phyloP scores from a whole-genome alignment of 1,284 basidiomycete species.

The Sanguinoderma infundibulare region DNA sequence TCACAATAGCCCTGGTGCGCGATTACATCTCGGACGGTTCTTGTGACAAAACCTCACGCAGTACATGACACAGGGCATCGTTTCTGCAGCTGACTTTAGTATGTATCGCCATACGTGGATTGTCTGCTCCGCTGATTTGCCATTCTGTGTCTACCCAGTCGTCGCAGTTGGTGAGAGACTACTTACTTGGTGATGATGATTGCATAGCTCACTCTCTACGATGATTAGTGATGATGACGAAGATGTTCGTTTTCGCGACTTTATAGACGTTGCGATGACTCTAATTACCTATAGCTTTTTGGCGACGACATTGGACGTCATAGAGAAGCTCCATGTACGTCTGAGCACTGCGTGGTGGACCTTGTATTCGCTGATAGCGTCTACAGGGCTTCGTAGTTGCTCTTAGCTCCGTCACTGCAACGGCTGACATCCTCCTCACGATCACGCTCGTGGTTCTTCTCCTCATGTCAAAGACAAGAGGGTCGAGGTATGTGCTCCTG shows the following conservation, averaged over 20 bases:
- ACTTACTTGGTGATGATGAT: no score
- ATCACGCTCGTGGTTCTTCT: background rate
- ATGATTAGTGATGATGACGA: no score
- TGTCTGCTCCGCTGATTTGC: background rate
- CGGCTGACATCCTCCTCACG: constrained; percentile 1
- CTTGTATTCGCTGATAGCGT: background rate
- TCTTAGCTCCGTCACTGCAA: background rate
- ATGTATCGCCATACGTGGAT: no score
- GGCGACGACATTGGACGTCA: no score
- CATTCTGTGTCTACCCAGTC: background rate
- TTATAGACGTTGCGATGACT: no score
- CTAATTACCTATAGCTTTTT: no score
- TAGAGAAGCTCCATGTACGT: background rate
- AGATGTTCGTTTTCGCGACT: no score
- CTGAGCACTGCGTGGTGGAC: background rate
- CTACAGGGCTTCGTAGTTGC: background rate
- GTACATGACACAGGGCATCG: background rate
- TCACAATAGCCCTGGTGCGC: background rate
- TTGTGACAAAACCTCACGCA: background rate
- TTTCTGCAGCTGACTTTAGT: background rate
- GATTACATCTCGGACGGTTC: background rate
- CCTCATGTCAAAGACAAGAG: background rate
- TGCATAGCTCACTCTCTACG: no score
- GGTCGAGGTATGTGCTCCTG: background rate
- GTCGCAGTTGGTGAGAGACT: background rate